Conservation (phyloP, 2,329 filamentous ascomycete genomes). For the Acrodontium crateriforme region DNA sequence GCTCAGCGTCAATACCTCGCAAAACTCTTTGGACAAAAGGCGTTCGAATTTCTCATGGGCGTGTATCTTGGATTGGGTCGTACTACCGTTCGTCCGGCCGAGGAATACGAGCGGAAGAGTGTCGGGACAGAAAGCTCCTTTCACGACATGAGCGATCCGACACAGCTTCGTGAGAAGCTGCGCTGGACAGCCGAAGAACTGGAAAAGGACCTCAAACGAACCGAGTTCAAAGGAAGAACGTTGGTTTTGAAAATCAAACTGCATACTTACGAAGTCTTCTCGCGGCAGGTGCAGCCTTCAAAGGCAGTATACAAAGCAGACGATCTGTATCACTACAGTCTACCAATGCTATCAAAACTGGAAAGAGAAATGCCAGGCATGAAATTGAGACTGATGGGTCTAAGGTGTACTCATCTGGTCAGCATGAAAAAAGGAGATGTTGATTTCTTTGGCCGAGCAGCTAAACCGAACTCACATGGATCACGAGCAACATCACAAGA, state of each 20-base stretch:
- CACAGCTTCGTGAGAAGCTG: conserved; percentile 61
- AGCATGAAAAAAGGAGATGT: conserved; percentile 71
- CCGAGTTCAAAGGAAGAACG: conserved; percentile 79
- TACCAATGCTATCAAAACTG: conserved; percentile 73
- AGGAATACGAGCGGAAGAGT: conserved; percentile 83
- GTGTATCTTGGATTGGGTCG: conserved; percentile 78
- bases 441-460: conserved; percentile 57
- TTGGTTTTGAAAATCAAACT: conserved; percentile 86
- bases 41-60: conserved; percentile 70
- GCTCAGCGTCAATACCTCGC: conserved; percentile 57
- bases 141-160: conserved; percentile 56
- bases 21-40: conserved; percentile 80
- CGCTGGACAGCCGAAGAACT: conserved; percentile 70
- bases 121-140: conserved; percentile 93
- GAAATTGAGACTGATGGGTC: conserved; percentile 71
- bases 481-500: conserved; percentile 24
- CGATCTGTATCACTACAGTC: conserved; percentile 66
- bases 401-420: conserved; percentile 76
- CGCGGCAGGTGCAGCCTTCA: conserved; percentile 62
- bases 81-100: conserved; percentile 69
- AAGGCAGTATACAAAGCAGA: conserved; percentile 59
- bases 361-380: conserved; percentile 71
- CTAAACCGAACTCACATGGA: conserved; percentile 12
- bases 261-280: conserved; percentile 84
- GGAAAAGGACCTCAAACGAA: conserved; percentile 67